These are phyloP conservation scores for Scedosporium minutisporum DNA, from an alignment of 2,329 filamentous ascomycete genomes.

Conservation along the genomic window DNA sequence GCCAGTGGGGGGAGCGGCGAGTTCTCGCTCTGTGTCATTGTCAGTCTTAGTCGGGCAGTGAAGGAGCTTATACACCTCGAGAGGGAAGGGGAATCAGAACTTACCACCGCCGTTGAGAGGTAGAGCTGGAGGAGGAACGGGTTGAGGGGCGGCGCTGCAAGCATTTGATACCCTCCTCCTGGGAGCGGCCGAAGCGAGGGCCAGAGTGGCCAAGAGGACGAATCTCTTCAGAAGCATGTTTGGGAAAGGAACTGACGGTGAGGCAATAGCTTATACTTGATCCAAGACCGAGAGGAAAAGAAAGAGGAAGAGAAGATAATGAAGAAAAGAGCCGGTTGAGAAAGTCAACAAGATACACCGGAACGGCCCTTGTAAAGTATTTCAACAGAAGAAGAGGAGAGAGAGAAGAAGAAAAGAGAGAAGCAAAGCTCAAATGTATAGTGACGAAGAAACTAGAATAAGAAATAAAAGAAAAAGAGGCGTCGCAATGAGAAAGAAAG, in stretches of 20 bases:
- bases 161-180: not conserved
- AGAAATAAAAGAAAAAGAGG: not conserved
- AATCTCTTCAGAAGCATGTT: constrained; percentile 3
- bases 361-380: not conserved
- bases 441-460: not conserved
- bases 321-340: not conserved
- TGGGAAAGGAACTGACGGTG: not conserved
- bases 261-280: not conserved
- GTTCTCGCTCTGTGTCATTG: constrained; percentile 20
- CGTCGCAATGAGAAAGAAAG: not conserved
- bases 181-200: constrained; percentile 4
- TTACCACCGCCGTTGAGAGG: constrained; percentile 29
- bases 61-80: not conserved
- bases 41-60: constrained; percentile 4
- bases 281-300: not conserved
- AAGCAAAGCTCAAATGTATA: not conserved
- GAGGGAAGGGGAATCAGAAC: constrained; percentile 11
- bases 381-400: not conserved
- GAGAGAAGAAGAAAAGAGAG: not conserved
- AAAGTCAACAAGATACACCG: not conserved
- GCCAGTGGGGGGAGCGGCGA: constrained; percentile 29
- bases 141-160: constrained; percentile 14
- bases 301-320: too few relatives aligned
- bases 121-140: constrained; percentile 14
- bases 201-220: constrained; percentile 3